Conservation (phyloP, 768 basidiomycete genomes). For the Collybia sp. region DNA sequence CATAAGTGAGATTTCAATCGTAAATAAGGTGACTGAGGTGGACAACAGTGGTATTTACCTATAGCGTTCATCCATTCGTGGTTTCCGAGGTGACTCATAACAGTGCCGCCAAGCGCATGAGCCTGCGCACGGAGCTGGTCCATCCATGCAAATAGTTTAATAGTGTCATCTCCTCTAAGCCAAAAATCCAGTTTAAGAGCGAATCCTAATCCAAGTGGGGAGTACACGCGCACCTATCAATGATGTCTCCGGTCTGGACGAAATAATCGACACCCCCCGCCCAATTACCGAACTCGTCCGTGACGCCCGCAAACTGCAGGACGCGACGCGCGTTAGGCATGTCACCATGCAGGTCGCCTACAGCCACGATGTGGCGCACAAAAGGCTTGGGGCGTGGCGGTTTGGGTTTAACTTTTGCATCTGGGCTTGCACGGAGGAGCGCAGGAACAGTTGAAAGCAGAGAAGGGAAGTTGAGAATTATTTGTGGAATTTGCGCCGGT, state of each 20-base stretch:
- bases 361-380: slow-evolving; percentile 68
- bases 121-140: slow-evolving; percentile 80
- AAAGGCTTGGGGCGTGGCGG: slow-evolving; percentile 23
- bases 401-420: neutral
- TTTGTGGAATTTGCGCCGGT: neutral
- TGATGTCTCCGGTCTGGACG: slow-evolving; percentile 95
- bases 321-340: slow-evolving; percentile 74
- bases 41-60: slow-evolving; percentile 35
- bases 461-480: neutral
- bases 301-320: slow-evolving; percentile 74
- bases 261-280: slow-evolving; percentile 78
- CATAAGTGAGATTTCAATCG: slow-evolving; percentile 5
- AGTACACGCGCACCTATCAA: slow-evolving; percentile 62
- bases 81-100: slow-evolving; percentile 84
- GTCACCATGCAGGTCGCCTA: slow-evolving; percentile 93
- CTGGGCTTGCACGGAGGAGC: neutral
- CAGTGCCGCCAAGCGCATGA: slow-evolving; percentile 54
- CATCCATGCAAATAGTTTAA: slow-evolving; percentile 81
- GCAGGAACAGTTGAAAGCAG: neutral
- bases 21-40: slow-evolving; percentile 3
- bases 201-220: neutral
- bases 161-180: slow-evolving; percentile 85
- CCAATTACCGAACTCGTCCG: slow-evolving; percentile 74
- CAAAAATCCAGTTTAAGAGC: neutral
- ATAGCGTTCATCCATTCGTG: slow-evolving; percentile 96